Conservation (phyloP, 129 eudicot genomes). For the Saussurea involucrata region DNA sequence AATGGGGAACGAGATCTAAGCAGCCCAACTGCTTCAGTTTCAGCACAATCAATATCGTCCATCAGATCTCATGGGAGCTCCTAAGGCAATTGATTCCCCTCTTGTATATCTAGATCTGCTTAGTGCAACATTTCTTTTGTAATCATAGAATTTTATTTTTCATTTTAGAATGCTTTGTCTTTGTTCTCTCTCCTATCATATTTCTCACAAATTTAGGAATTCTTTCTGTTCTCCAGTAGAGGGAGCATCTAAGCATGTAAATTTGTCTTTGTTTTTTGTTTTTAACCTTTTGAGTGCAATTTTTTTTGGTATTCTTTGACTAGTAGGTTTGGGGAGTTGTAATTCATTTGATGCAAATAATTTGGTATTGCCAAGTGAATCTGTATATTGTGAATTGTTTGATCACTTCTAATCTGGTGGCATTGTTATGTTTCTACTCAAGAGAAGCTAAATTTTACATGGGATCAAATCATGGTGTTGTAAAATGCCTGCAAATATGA, state of each 20-base stretch:
- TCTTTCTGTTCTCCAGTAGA: conserved; percentile 26
- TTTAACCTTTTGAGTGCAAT: conserved; percentile 24
- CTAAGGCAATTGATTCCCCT: conserved; percentile 25
- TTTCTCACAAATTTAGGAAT: conserved; percentile 25
- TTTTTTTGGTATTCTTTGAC: conserved; percentile 16
- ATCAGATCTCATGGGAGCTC: conserved; percentile 90
- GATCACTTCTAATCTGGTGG: neutral
- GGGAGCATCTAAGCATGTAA: conserved; percentile 49
- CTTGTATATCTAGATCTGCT: conserved; percentile 16
- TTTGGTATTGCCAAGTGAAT: neutral
- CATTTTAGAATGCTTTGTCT: conserved; percentile 5
- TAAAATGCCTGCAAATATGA: neutral
- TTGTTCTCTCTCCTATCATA: conserved; percentile 2
- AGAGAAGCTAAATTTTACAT: no score
- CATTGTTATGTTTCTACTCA: no score
- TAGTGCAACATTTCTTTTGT: conserved; percentile 32
- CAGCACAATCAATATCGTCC: conserved; percentile 92
- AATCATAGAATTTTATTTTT: conserved; percentile 29
- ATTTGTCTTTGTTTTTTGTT: conserved; percentile 17
- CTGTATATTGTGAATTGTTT: neutral
- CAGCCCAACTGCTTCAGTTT: conserved; percentile 96
- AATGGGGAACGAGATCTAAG: conserved; percentile 77
- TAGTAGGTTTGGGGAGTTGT: conserved; percentile 13
- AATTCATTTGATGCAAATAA: conserved; percentile 8
- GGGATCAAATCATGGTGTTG: neutral